phyloP scores from a whole-genome alignment of 2,329 filamentous ascomycete species.

The Fusarium denticulatum region DNA sequence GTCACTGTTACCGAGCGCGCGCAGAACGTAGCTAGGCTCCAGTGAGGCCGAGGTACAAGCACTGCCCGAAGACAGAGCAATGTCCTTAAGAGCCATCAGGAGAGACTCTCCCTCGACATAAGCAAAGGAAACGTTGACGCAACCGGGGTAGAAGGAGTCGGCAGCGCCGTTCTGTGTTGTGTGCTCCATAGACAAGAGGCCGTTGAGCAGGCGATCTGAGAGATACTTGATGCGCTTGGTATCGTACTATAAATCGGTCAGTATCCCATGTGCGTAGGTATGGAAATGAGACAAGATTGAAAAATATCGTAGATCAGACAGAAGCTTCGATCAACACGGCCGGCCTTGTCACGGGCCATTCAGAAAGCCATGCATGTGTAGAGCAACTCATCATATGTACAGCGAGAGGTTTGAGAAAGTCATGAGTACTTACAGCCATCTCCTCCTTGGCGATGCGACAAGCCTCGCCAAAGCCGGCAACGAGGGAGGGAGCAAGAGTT shows the following conservation, averaged over 20 bases:
- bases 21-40: conserved; percentile 94
- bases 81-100: conserved; percentile 97
- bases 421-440: conserved; percentile 76
- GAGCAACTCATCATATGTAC: conserved; percentile 78
- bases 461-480: conserved; percentile 94
- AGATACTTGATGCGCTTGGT: conserved; percentile 82
- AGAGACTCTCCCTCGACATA: conserved; percentile 98
- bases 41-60: conserved; percentile 97
- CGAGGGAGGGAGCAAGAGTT: conserved; percentile 87
- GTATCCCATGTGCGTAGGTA: conserved; percentile 16
- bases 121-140: conserved; percentile 97
- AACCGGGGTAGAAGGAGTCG: conserved; percentile 88
- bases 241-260: conserved; percentile 77
- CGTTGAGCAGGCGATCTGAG: conserved; percentile 84
- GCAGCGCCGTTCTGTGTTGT: conserved; percentile 90
- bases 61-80: conserved; percentile 94
- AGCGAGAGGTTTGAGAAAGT: conserved; percentile 31
- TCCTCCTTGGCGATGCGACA: conserved; percentile 92
- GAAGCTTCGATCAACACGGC: conserved; percentile 72
- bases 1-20: conserved; percentile 93
- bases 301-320: conserved; percentile 62
- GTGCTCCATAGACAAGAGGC: conserved; percentile 89
- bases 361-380: conserved; percentile 92
- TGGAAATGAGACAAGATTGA: neutral
- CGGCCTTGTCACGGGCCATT: conserved; percentile 72